Base-by-base conservation (phyloP, 768 basidiomycete species). In the Macrolepiota albuminosa region DNA sequence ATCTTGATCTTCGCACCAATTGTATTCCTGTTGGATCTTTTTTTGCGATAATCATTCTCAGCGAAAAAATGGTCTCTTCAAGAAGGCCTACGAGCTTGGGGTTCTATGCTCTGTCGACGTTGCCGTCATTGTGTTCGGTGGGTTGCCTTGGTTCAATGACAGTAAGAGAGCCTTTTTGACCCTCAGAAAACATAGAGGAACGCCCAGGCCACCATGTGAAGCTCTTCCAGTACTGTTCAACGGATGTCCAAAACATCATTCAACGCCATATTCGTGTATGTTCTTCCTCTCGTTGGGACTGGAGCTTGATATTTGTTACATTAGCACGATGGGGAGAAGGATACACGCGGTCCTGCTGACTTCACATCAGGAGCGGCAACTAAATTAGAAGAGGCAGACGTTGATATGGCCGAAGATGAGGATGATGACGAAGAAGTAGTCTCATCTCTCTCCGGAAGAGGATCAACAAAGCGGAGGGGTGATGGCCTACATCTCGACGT, bases 61-160 rank as follows among this genome's bases (percentile, higher is more conserved):
- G 91, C 84, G 91, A 68, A 93, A 93, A 78, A 91, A 91, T 62
- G 91, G 91, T 6, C 84, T 93, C 61, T 93, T 93, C 86, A 93
- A 93, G 73, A 93, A 93, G 69, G 91, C 91, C 0, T 92, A 92
- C 69, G 91, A 93, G 73, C 88, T 93, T 61, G 91, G 91, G 14
- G 91, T 93, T 2, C 82, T 93, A 45, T 93, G 91, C 72, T 91
- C 89, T 6, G 91, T 93, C 65, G 91, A 93, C 66, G 91, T 93
- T 48, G 89, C 89, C 5, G 91, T 93, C 69, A 89, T 93, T 69
- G 90, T 93, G 70, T 93, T 93, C 62, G 91, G 74, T 75, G 54
- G 29, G 67, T 61, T 57, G 8, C 52, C 42, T 58, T 29, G 48
- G 31, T 42, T 26, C 37, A 40, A 29, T 55, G 31, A 45, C 60